A percentile compares a stretch with the other conserved stretches of the same genome.
Conservation (phyloP, 805 yeast species). For the Maudiozyma bulderi region DNA sequence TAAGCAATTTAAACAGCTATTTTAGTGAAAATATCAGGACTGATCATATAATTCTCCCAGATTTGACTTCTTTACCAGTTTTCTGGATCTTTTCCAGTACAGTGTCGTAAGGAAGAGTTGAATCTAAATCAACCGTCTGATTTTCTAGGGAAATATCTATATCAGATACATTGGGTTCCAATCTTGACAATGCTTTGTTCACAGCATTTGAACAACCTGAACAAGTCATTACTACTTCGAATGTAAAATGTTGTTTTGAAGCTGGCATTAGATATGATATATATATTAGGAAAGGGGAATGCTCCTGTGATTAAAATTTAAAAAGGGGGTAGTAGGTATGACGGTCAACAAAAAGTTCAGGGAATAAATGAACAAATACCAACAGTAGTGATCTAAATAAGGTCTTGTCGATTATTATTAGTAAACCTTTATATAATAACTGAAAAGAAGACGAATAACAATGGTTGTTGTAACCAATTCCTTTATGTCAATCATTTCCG, state of each 20-base stretch:
- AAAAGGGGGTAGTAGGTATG: too few species aligned
- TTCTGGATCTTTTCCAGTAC: constrained; percentile 75
- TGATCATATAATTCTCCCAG: constrained; percentile 40
- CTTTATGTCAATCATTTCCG: not conserved
- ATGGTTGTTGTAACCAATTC: too few species aligned
- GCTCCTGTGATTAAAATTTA: not conserved
- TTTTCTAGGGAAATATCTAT: constrained; percentile 67
- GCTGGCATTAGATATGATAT: not conserved
- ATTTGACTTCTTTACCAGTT: constrained; percentile 78
- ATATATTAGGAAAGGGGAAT: not conserved
- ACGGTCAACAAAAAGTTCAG: too few species aligned
- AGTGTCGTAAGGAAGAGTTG: constrained; percentile 59
- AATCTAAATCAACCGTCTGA: constrained; percentile 73
- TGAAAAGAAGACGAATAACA: too few species aligned
- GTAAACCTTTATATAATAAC: too few species aligned
- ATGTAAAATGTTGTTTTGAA: constrained; percentile 51
- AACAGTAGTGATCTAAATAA: too few species aligned
- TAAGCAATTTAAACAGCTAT: not conserved
- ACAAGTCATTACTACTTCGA: constrained; percentile 78
- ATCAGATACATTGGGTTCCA: constrained; percentile 61
- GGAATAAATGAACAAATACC: too few species aligned
- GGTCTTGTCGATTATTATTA: too few species aligned
- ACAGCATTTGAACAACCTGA: constrained; percentile 85
- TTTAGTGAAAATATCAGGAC: not conserved
- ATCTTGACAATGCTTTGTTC: constrained; percentile 56